Evolutionary conservation across 371 early-diverging fungal genomes (phyloP).

Genomic region (Phascolomyces articulosus): DNA sequence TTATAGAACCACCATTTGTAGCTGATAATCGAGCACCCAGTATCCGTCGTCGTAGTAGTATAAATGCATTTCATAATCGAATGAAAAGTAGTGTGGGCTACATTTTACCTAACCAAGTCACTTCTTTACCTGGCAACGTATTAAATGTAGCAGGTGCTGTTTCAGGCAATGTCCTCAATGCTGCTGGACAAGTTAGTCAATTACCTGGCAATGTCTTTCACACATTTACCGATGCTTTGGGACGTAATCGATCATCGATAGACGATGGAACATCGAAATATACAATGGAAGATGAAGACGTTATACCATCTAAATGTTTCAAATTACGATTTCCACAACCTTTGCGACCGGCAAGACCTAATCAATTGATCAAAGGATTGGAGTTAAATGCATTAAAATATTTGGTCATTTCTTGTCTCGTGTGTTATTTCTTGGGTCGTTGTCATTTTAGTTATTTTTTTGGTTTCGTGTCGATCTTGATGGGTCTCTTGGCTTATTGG

Average conservation of each 20-base stretch:
- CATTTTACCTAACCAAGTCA: not conserved
- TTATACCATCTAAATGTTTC: slow-evolving; percentile 7
- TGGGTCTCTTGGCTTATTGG: slow-evolving; percentile 24
- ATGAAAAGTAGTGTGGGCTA: not conserved
- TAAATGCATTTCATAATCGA: too few species aligned
- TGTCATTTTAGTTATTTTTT: slow-evolving; percentile 16
- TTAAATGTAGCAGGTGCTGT: not conserved
- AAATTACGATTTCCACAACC: slow-evolving; percentile 22
- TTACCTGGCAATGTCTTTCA: not conserved
- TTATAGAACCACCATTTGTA: not conserved
- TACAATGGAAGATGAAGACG: not conserved
- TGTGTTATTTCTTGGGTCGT: slow-evolving; percentile 26
- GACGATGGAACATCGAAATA: not conserved
- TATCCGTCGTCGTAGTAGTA: too few species aligned
- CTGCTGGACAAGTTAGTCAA: too few species aligned
- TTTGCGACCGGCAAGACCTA: slow-evolving; percentile 20
- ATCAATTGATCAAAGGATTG: slow-evolving; percentile 13
- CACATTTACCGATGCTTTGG: not conserved
- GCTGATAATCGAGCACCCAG: too few species aligned
- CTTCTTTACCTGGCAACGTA: not conserved
- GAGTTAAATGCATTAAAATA: slow-evolving; percentile 28
- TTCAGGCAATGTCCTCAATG: too few species aligned
- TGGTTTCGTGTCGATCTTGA: slow-evolving; percentile 11
- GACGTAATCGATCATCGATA: too few species aligned
- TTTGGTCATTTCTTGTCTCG: slow-evolving; percentile 10